Evolutionary conservation across 495 filamentous ascomycete genomes (phyloP), one percentile per base, ranked within the genome.

Genomic region (Penicillium goetzii): DNA sequence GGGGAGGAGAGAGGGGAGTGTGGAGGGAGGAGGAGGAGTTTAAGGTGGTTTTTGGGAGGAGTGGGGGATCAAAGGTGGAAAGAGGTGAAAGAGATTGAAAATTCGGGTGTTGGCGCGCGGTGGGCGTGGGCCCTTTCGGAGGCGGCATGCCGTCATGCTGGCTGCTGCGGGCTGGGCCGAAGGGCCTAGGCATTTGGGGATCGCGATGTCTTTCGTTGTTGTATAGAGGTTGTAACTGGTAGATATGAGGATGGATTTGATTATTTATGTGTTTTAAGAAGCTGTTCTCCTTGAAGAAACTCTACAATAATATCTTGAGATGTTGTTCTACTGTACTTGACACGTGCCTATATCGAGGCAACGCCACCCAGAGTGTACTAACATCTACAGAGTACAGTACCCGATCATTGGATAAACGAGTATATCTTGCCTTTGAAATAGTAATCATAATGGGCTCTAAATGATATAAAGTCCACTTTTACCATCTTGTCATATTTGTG

Each of bases 11-110:
- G 63, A 68, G 75, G 67, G 69, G 66, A 66, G 66, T 60, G 72
- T 74, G 73, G 76, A 70, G 69, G 73, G 68, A 64, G 43, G 64
- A 67, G 65, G 64, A 68, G 72, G n/a, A n/a, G n/a, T n/a, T 68
- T 68, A 53, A 63, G 66, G 69, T 52, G 61, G 64, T 56, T 63
- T 73, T 73, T 73, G 75, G 73, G 71, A 65, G 68, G 38, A 36
- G 56, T 26, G 38, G 61, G 65, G 70, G 68, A 75, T 69, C 61
- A 49, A 56, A 59, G 63, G 62, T 55, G 45, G 66, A 69, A 66
- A 32, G 11, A 17, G 63, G 70, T 59, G 68, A 73, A 68, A 72
- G 72, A 70, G 72, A 61, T 63, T 63, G 66, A 72, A 73, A 76
- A 75, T 66, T 74, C 65, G 66, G 67, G 69, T 62, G 64, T 69